A percentile compares a stretch with the other conserved stretches of the same genome.
These are phyloP conservation scores for Funneliformis geosporum DNA, from an alignment of 192 early-diverging fungal species.

Conservation along the genomic window DNA sequence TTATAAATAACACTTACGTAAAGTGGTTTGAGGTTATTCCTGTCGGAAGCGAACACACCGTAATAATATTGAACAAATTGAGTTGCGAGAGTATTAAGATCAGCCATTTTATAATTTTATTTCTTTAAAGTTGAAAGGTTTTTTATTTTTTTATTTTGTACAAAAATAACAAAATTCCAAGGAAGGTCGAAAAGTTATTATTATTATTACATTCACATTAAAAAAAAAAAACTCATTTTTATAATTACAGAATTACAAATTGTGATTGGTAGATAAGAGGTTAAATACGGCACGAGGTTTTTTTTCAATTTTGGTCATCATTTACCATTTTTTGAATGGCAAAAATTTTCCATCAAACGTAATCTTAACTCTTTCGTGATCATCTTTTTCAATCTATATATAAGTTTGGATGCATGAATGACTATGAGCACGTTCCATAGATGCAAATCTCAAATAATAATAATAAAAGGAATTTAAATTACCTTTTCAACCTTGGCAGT, in stretches of 20 bases:
- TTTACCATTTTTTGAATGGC: constrained; percentile 42
- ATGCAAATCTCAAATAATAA: not conserved
- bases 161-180: not conserved
- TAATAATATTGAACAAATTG: constrained; percentile 87
- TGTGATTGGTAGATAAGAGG: not conserved
- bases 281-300: too few species aligned
- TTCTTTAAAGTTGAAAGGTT: not conserved
- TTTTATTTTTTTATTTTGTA: too few species aligned
- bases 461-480: not conserved
- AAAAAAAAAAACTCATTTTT: not conserved
- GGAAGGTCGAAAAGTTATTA: not conserved
- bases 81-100: constrained; percentile 50
- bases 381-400: constrained; percentile 33
- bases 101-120: not conserved
- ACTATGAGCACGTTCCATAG: not conserved
- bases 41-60: constrained; percentile 72
- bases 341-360: constrained; percentile 49
- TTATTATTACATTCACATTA: too few species aligned
- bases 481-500: constrained; percentile 46
- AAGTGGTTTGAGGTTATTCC: constrained; percentile 62
- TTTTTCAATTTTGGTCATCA: not conserved
- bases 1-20: constrained; percentile 85
- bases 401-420: too few species aligned
- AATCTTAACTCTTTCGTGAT: constrained; percentile 44
- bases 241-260: not conserved